phyloP scores from a whole-genome alignment of 1,139 yeast genomes.

The Pneumocystis canis region DNA sequence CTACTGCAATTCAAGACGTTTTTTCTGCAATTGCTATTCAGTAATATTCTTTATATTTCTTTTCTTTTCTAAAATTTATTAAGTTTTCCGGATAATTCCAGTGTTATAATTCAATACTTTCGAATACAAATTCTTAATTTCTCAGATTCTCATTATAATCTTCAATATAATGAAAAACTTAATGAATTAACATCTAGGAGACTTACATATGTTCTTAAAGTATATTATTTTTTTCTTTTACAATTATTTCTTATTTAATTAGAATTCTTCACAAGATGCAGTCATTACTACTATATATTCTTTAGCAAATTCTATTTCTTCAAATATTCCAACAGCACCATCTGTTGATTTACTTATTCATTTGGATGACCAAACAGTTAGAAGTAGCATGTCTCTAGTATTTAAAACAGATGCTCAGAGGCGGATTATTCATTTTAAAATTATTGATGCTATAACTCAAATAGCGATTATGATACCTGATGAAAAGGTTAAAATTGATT shows the following conservation, averaged over 20 bases:
- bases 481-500: slow-evolving; percentile 24
- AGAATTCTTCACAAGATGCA: slow-evolving; percentile 48
- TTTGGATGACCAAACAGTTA: slow-evolving; percentile 2
- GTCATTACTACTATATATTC: slow-evolving; percentile 80
- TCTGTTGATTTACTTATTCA: slow-evolving; percentile 7
- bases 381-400: slow-evolving; percentile 10
- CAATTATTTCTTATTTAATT: not conserved
- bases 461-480: slow-evolving; percentile 58
- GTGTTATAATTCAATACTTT: not conserved
- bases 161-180: not conserved
- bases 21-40: not conserved
- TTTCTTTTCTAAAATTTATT: not conserved
- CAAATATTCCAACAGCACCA: slow-evolving; percentile 35
- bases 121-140: not conserved
- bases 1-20: not conserved
- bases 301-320: slow-evolving; percentile 49
- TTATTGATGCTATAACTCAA: slow-evolving; percentile 57
- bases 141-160: not conserved
- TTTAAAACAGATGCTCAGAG: slow-evolving; percentile 12
- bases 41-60: not conserved
- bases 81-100: not conserved
- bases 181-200: not conserved
- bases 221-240: not conserved
- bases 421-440: slow-evolving; percentile 25
- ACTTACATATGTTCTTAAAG: not conserved